Evolutionary conservation across 805 yeast genomes (phyloP).

Genomic region (Zygoascus biomembranicola): DNA sequence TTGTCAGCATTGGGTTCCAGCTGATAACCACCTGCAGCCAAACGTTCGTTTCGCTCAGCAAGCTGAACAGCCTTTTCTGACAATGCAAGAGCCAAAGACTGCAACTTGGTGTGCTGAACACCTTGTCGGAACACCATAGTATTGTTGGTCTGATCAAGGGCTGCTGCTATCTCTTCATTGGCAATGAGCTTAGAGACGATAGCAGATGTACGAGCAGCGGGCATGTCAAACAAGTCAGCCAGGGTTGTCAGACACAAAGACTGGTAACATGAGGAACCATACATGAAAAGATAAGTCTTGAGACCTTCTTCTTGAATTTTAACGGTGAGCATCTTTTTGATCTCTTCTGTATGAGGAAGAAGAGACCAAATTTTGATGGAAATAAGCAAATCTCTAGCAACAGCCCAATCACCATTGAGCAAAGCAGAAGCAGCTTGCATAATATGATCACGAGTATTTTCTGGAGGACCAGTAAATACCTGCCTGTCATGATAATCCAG

Average conservation of each 20-base stretch:
- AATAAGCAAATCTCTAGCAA: constrained; percentile 60
- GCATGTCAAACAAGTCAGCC: constrained; percentile 56
- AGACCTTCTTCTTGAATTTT: constrained; percentile 86
- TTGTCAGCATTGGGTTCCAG: constrained; percentile 1
- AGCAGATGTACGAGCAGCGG: constrained; percentile 44
- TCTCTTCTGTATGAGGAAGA: constrained; percentile 57
- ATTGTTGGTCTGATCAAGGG: constrained; percentile 57
- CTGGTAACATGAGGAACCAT: constrained; percentile 58
- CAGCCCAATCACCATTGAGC: constrained; percentile 83
- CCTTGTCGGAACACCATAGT: constrained; percentile 64
- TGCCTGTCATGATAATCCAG: constrained; percentile 91
- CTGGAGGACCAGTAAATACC: constrained; percentile 95
- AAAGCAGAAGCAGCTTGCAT: constrained; percentile 87
- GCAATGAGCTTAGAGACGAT: constrained; percentile 69
- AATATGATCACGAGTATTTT: constrained; percentile 86
- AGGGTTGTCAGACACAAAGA: constrained; percentile 64
- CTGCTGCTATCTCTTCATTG: constrained; percentile 68
- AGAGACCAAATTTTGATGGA: constrained; percentile 82
- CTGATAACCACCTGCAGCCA: constrained; percentile 67
- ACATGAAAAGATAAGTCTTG: constrained; percentile 85
- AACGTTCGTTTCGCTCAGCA: constrained; percentile 77
- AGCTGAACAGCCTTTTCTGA: constrained; percentile 73
- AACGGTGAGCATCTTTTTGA: constrained; percentile 58
- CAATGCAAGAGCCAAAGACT: constrained; percentile 76
- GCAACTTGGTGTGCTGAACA: constrained; percentile 74